Conservation (phyloP, 306 rosid genomes). For the Cucurbita argyrosperma region DNA sequence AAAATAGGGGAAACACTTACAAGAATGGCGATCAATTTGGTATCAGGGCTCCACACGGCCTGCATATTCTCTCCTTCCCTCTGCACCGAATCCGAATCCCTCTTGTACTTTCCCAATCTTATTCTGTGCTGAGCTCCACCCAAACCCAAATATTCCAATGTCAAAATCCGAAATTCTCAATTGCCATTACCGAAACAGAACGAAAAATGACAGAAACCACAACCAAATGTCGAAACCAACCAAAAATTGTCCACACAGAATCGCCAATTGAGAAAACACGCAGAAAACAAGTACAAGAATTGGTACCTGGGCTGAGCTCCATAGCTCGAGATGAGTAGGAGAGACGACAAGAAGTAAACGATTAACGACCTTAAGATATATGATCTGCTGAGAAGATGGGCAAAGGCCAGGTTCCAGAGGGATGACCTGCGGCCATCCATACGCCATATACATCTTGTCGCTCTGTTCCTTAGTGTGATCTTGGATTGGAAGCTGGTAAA, state of each 20-base stretch:
- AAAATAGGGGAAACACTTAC: conserved; percentile 29
- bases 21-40: conserved; percentile 67
- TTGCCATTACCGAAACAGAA: background rate
- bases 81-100: conserved; percentile 63
- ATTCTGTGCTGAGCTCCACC: conserved; percentile 55
- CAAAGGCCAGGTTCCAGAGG: conserved; percentile 55
- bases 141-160: conserved; percentile 17
- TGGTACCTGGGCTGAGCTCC: conserved; percentile 86
- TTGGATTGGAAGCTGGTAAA: conserved; percentile 8
- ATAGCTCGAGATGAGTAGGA: conserved; percentile 75
- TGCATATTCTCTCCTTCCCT: conserved; percentile 84
- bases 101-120: conserved; percentile 82
- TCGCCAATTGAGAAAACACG: background rate
- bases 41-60: conserved; percentile 96
- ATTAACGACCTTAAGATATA: conserved; percentile 64
- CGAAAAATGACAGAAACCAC: background rate
- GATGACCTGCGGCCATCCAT: conserved; percentile 99
- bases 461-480: conserved; percentile 3
- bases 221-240: background rate
- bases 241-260: background rate
- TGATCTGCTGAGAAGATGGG: conserved; percentile 57
- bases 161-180: conserved; percentile 18
- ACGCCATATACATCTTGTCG: conserved; percentile 80
- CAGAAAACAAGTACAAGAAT: background rate
- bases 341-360: conserved; percentile 59